A percentile compares a stretch with the other conserved stretches of the same genome.
Conservation (phyloP, 2,329 filamentous ascomycete genomes). For the Talaromyces sp. region DNA sequence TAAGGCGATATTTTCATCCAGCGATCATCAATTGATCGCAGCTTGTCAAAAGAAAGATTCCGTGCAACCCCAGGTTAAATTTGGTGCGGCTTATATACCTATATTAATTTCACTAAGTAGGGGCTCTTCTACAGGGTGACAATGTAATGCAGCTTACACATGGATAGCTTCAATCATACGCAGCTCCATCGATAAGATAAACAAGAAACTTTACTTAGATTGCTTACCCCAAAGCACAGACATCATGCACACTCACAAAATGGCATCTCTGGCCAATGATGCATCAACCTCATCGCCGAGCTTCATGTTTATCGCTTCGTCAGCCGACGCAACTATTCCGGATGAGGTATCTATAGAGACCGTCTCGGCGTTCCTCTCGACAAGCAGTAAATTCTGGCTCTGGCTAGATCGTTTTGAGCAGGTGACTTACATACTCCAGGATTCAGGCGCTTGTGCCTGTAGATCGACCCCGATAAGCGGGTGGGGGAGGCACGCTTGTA, state of each 20-base stretch:
- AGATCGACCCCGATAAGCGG: slow-evolving; percentile 9
- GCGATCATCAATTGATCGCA: background rate
- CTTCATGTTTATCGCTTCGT: background rate
- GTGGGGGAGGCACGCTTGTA: slow-evolving; percentile 9
- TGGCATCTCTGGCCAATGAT: background rate
- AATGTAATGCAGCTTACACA: background rate
- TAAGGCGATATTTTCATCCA: background rate
- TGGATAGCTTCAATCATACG: background rate
- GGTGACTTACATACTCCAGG: background rate
- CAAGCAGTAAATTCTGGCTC: background rate
- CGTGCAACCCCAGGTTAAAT: background rate
- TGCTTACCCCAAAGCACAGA: background rate
- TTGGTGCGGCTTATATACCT: background rate
- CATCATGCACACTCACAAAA: background rate
- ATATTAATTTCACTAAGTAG: background rate
- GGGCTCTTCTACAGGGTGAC: background rate
- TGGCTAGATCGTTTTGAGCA: background rate
- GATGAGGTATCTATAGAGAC: slow-evolving; percentile 11
- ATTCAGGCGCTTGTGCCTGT: background rate
- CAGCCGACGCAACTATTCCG: slow-evolving; percentile 6
- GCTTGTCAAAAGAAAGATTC: background rate
- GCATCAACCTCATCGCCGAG: background rate
- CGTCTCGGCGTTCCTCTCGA: background rate
- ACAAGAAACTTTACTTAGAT: background rate
- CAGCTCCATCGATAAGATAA: background rate